Percentiles rank a stretch among this genome's conserved stretches.
These are phyloP conservation scores for Trichoderma harzianum DNA, from an alignment of 2,329 filamentous ascomycete species.

Conservation along the genomic window DNA sequence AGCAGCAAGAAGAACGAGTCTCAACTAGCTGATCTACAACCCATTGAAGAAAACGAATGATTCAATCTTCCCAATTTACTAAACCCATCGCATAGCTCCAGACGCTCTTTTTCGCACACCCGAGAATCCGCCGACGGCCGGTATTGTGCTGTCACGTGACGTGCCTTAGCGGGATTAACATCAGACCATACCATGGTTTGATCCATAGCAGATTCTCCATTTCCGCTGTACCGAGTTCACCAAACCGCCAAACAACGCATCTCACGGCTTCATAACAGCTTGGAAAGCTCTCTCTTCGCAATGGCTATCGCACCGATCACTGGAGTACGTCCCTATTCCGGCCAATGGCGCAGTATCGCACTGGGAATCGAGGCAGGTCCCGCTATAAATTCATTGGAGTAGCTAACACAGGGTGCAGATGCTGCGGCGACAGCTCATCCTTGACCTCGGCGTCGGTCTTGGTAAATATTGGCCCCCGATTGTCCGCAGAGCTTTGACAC, in stretches of 20 bases:
- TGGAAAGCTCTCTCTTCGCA: constrained; percentile 31
- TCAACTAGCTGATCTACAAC: background rate
- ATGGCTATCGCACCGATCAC: constrained; percentile 58
- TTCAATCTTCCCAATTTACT: constrained; percentile 2
- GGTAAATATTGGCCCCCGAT: constrained; percentile 40
- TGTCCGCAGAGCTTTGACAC: background rate
- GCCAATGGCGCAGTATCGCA: constrained; percentile 31
- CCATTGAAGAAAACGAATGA: constrained; percentile 3
- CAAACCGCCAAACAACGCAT: constrained; percentile 24
- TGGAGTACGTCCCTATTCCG: constrained; percentile 47
- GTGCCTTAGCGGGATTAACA: constrained; percentile 35
- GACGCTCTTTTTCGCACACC: constrained; percentile 9
- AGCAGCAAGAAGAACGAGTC: constrained; percentile 17
- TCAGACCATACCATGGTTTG: constrained; percentile 30
- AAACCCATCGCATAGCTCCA: background rate
- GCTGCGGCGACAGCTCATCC: constrained; percentile 57
- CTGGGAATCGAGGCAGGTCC: constrained; percentile 34
- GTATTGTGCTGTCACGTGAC: constrained; percentile 22
- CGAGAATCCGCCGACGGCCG: constrained; percentile 21
- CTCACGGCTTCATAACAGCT: constrained; percentile 25
- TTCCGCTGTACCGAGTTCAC: constrained; percentile 9
- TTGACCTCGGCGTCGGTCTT: constrained; percentile 54
- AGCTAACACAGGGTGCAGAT: constrained; percentile 41
- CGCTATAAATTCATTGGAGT: constrained; percentile 9
- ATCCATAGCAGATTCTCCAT: constrained; percentile 10